These are phyloP conservation scores for Jackrogersella multiformis DNA, from an alignment of 495 filamentous ascomycete genomes.

Conservation along the genomic window DNA sequence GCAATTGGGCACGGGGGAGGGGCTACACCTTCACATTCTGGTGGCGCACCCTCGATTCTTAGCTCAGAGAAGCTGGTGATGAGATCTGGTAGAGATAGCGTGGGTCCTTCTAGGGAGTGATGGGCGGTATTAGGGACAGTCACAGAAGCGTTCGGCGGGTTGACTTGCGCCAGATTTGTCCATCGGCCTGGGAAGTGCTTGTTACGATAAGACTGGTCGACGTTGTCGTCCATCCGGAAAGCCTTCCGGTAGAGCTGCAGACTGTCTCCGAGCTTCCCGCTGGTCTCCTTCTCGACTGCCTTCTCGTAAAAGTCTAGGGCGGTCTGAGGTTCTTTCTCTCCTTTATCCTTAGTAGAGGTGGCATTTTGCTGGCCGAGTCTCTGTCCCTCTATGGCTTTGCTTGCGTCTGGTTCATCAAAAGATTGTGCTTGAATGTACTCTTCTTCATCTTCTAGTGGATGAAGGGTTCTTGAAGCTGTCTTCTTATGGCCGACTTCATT, in stretches of 20 bases:
- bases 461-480: slow-evolving; percentile 14
- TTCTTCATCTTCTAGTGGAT: slow-evolving; percentile 50
- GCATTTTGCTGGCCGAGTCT: slow-evolving; percentile 27
- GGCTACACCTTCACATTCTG: slow-evolving; percentile 69
- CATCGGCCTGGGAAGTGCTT: slow-evolving; percentile 83
- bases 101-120: slow-evolving; percentile 65
- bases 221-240: slow-evolving; percentile 84
- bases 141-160: slow-evolving; percentile 62
- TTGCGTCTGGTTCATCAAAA: slow-evolving; percentile 49
- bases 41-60: slow-evolving; percentile 65
- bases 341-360: slow-evolving; percentile 10
- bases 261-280: slow-evolving; percentile 89
- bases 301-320: slow-evolving; percentile 93
- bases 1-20: slow-evolving; percentile 81
- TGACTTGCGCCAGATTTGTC: slow-evolving; percentile 48
- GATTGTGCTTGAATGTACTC: slow-evolving; percentile 50
- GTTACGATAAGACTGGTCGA: slow-evolving; percentile 85
- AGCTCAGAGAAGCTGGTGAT: slow-evolving; percentile 76
- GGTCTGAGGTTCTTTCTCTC: slow-evolving; percentile 69
- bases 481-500: slow-evolving; percentile 38
- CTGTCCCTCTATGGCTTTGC: slow-evolving; percentile 23
- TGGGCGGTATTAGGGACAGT: slow-evolving; percentile 65
- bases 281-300: slow-evolving; percentile 86
- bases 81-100: slow-evolving; percentile 68
- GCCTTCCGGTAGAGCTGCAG: slow-evolving; percentile 88